Evolutionary conservation across 2,329 filamentous ascomycete genomes (phyloP).

Genomic region (Thermoascus crustaceus): DNA sequence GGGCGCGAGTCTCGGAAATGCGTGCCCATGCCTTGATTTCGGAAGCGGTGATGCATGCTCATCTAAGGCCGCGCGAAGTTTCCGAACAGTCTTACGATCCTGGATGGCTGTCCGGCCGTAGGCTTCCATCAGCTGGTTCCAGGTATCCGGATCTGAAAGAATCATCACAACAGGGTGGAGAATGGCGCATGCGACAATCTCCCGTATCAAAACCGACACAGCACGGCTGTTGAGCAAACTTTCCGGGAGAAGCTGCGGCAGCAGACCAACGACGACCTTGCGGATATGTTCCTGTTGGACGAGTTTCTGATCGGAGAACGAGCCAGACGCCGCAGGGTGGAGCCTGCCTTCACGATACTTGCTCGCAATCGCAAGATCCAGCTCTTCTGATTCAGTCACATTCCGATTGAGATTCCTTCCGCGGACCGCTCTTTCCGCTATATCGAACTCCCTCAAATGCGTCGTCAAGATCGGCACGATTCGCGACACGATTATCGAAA

Average conservation of each 20-base stretch:
- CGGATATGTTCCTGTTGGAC: slow-evolving; percentile 86
- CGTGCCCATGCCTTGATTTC: slow-evolving; percentile 53
- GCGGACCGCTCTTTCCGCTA: slow-evolving; percentile 77
- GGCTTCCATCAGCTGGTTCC: slow-evolving; percentile 93
- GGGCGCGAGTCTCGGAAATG: slow-evolving; percentile 70
- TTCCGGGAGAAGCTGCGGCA: slow-evolving; percentile 67
- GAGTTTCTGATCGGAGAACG: slow-evolving; percentile 74
- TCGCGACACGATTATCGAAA: slow-evolving; percentile 71
- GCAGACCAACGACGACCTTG: slow-evolving; percentile 59
- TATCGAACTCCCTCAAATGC: slow-evolving; percentile 83
- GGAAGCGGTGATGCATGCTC: slow-evolving; percentile 82
- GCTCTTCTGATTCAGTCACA: slow-evolving; percentile 91
- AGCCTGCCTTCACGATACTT: slow-evolving; percentile 86
- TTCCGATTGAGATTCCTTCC: slow-evolving; percentile 81
- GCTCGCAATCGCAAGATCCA: slow-evolving; percentile 89
- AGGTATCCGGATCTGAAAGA: slow-evolving; percentile 86
- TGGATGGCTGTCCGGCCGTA: slow-evolving; percentile 80
- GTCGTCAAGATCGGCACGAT: slow-evolving; percentile 81
- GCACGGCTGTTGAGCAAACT: slow-evolving; percentile 69
- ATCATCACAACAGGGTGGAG: slow-evolving; percentile 71
- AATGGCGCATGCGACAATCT: slow-evolving; percentile 90
- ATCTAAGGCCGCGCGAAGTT: slow-evolving; percentile 82
- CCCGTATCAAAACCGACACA: slow-evolving; percentile 71
- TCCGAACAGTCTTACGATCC: slow-evolving; percentile 89
- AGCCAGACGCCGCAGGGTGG: slow-evolving; percentile 74